Base-by-base conservation (phyloP, 2,329 filamentous ascomycete genomes). In the Cladophialophora bantiana region DNA sequence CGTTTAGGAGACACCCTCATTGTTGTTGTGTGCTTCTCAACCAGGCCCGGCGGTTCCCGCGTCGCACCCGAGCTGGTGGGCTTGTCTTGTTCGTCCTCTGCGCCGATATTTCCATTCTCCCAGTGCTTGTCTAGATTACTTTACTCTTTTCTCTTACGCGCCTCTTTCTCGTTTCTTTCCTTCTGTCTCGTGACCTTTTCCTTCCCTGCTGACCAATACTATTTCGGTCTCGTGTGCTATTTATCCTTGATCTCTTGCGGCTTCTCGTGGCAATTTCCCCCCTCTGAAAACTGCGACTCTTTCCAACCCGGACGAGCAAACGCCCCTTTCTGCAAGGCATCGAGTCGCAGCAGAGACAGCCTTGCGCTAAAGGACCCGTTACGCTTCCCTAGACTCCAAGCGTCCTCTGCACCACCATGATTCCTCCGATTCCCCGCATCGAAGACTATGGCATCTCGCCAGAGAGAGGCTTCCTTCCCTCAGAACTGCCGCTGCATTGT, bases 401-500 rank as follows among this genome's bases (percentile, higher is more conserved):
- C 59, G 5, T 50, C 45, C 18, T 50, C 45, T 2, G 13, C 26
- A 59, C 31, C 66, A 68, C 57, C 84, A 83, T 83, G 82, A 74
- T 83, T 61, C 79, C 81, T 66, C 80, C 81, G 5, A 74, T 83
- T 20, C 81, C 81, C 7, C 74, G 73, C 55, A 85, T 92, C 65
- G 85, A 87, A 77, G 90, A 96, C 79, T 96, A 96, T 81, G 92
- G 90, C 80, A 77, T 83, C 62, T 81, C 81, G 32, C 75, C 79
- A 10, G 74, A 88, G 65, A 88, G 93, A 80, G 95, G 95, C 75
- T 99, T 99, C 81, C 87, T 99, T 62, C 93, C 95, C 1, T 84
- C 91, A 69, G 88, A 92, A 70, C 81, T 91, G 40, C 95, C 95
- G 50, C 83, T 98, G 70, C 89, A 92, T 68, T 83, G 87, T 63